Evolutionary conservation across 2,329 filamentous ascomycete genomes (phyloP).

Genomic region (Aureobasidium melanogenum): DNA sequence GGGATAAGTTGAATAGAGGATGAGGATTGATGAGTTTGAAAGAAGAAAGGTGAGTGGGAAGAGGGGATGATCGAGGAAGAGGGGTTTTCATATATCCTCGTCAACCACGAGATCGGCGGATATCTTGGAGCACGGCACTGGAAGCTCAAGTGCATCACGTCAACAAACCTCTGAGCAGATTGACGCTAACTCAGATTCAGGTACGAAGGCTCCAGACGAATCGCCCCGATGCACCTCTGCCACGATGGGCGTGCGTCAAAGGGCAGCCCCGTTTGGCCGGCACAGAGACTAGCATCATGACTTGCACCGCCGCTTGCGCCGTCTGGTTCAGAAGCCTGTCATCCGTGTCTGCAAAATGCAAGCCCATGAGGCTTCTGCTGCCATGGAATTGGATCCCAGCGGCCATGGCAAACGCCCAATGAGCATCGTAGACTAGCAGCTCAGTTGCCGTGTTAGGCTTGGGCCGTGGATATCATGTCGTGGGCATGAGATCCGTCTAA

Average conservation of each 20-base stretch:
- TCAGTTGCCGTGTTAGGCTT: conserved; percentile 7
- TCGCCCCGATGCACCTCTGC: conserved; percentile 10
- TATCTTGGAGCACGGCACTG: conserved; percentile 9
- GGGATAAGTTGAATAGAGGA: conserved; percentile 11
- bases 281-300: not conserved
- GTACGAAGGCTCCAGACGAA: conserved; percentile 3
- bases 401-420: conserved; percentile 4
- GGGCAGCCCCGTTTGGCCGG: conserved; percentile 6
- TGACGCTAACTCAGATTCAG: conserved; percentile 5
- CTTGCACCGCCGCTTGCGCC: conserved; percentile 3
- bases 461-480: conserved; percentile 4
- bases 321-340: conserved; percentile 3
- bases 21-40: not conserved
- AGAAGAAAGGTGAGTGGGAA: conserved; percentile 1
- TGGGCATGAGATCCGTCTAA: conserved; percentile 6
- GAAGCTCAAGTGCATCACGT: conserved; percentile 10
- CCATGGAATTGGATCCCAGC: conserved; percentile 3
- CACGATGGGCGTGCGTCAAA: conserved; percentile 7
- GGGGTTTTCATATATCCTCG: conserved; percentile 6
- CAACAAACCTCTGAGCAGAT: not conserved
- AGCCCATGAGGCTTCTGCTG: not conserved
- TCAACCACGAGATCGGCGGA: conserved; percentile 9
- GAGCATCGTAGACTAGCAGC: not conserved
- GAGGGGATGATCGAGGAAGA: not conserved
- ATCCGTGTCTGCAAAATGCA: not conserved